A percentile compares a stretch with the other conserved stretches of the same genome.
These are phyloP conservation scores for Capronia epimyces DNA, from an alignment of 2,329 filamentous ascomycete species.

Conservation along the genomic window DNA sequence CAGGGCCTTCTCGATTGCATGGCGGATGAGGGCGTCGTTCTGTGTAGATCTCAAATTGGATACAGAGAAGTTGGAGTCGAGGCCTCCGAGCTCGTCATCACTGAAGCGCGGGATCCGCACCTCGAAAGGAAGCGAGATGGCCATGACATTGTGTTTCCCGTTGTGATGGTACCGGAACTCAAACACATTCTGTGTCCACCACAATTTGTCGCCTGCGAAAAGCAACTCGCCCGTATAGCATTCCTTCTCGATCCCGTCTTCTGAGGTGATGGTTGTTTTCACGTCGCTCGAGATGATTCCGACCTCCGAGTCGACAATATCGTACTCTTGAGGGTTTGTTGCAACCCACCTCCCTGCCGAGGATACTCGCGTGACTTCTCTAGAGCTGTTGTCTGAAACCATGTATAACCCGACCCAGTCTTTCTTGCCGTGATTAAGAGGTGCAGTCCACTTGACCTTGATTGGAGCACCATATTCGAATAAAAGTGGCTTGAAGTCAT, in stretches of 20 bases:
- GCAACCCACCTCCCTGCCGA: conserved; percentile 87
- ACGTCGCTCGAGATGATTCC: conserved; percentile 69
- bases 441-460: conserved; percentile 83
- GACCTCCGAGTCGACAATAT: conserved; percentile 66
- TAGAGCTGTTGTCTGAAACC: conserved; percentile 85
- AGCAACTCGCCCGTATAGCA: conserved; percentile 73
- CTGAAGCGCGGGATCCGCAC: conserved; percentile 77
- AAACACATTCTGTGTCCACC: conserved; percentile 94
- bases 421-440: conserved; percentile 76
- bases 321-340: conserved; percentile 69
- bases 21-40: conserved; percentile 56
- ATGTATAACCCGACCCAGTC: conserved; percentile 97
- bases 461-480: conserved; percentile 90
- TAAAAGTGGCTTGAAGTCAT: conserved; percentile 64
- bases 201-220: conserved; percentile 88
- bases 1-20: conserved; percentile 68
- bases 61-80: conserved; percentile 21
- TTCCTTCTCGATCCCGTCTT: conserved; percentile 42
- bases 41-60: conserved; percentile 40
- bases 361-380: conserved; percentile 75
- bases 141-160: conserved; percentile 87
- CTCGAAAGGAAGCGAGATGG: conserved; percentile 88
- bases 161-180: conserved; percentile 97
- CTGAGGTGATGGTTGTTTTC: conserved; percentile 43
- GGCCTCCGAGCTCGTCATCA: conserved; percentile 60